Evolutionary conservation across 2,329 filamentous ascomycete genomes (phyloP), one percentile per base, ranked within the genome.

Genomic region (Phyllosticta paracitricarpa): DNA sequence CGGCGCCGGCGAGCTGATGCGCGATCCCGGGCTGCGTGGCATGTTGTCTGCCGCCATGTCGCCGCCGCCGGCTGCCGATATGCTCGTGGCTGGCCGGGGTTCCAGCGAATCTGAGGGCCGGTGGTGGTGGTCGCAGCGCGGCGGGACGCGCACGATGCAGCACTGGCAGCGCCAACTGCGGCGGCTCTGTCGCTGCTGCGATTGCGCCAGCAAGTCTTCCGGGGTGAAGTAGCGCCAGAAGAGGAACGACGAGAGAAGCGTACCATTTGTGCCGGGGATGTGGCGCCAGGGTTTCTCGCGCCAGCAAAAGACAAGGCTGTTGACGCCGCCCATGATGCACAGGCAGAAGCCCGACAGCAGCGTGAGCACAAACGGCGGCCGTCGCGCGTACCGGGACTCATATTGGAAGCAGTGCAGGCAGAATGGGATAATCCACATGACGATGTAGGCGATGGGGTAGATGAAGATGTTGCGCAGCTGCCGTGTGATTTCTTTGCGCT

Each of bases 401-500:
- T 85, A 88, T 59, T 79, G 79, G 57, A 85, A 73, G 57, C 84
- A 78, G 70, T 91, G 86, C 2, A 79, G 78, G 2, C 86, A 75
- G 66, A 91, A 89, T 0, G 89, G 89, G 7, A 89, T 74, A 3
- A 88, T 74, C 89, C 89, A 93, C 65, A 89, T 83, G 4, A 83
- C 72, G 22, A 89, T 78, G 72, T 93, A 92, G 3, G 88, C 81
- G 19, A 87, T 70, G 0, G 89, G 89, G 70, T 93, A 93, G 56
- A 91, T 84, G 73, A 92, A 90, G 19, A 91, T 78, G 30, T 88
- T 81, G 33, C 86, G 82, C 2, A 91, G 79, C 68, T 91, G 88
- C 9, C 85, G 82, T 54, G 82, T 81, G 62, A 89, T 85, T 62
- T 81, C 82, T 17, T 80, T 75, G 12, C 84, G 80, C 8, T 80